Evolutionary conservation across 2,329 filamentous ascomycete genomes (phyloP).

Genomic region (Chrysosporium queenslandicum): DNA sequence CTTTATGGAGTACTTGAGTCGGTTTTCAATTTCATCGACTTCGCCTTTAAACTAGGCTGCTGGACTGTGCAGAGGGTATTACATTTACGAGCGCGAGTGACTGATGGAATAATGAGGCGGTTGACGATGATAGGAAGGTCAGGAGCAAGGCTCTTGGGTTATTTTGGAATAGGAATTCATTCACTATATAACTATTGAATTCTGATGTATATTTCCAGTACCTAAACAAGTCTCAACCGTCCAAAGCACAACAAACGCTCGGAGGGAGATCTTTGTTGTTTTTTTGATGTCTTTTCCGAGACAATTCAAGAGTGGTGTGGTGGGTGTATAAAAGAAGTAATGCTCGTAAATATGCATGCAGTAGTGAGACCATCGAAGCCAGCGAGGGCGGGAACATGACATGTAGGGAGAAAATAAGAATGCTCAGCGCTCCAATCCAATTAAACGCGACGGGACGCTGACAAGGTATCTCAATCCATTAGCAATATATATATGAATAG

Average conservation of each 20-base stretch:
- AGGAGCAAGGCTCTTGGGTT: too few species aligned
- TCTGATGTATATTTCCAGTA: too few species aligned
- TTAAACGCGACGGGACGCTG: background rate
- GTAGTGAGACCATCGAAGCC: background rate
- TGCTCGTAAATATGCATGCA: background rate
- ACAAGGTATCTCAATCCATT: constrained; percentile 1
- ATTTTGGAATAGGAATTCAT: too few species aligned
- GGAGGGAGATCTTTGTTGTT: background rate
- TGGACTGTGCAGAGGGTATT: too few species aligned
- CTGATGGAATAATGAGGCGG: too few species aligned
- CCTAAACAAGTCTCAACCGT: constrained; percentile 4
- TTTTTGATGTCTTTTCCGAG: background rate
- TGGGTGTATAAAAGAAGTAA: background rate
- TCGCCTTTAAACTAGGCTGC: too few species aligned
- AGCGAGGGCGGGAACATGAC: background rate
- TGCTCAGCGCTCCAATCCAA: background rate
- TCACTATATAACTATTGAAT: too few species aligned
- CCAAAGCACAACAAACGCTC: background rate
- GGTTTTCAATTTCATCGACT: too few species aligned
- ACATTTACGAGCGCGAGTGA: too few species aligned
- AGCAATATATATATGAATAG: background rate
- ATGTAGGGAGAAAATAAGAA: background rate
- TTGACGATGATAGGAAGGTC: too few species aligned
- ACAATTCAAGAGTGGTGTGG: constrained; percentile 3
- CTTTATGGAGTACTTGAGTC: too few species aligned